phyloP scores from a whole-genome alignment of 108 stramenopile species.

The Cyclotella baltica region DNA sequence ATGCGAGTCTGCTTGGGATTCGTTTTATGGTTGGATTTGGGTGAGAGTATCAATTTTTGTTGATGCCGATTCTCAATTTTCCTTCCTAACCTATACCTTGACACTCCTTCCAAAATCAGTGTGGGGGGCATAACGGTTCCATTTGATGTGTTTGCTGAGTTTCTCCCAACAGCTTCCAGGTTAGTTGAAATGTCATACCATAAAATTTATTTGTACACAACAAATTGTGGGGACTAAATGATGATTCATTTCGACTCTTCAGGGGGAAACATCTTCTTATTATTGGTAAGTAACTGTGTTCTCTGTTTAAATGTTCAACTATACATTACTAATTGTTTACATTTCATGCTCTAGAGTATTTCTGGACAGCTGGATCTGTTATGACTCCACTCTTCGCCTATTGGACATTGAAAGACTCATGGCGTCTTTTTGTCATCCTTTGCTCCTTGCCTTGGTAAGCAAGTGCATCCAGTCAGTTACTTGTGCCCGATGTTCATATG shows the following conservation, averaged over 20 bases:
- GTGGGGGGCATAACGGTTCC: constrained; percentile 83
- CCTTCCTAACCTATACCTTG: neutral
- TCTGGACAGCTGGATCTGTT: constrained; percentile 83
- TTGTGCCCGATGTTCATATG: no score
- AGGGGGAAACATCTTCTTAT: constrained; percentile 65
- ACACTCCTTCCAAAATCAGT: neutral
- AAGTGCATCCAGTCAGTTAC: no score
- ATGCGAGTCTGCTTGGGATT: constrained; percentile 48
- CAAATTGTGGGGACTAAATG: no score
- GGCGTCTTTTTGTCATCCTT: constrained; percentile 72
- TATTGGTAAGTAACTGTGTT: constrained; percentile 47
- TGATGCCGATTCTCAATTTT: neutral
- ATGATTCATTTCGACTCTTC: no score
- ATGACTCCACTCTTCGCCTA: constrained; percentile 73
- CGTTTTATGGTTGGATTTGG: constrained; percentile 81
- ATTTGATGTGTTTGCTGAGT: constrained; percentile 86
- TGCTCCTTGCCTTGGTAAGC: constrained; percentile 68
- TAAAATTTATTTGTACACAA: no score
- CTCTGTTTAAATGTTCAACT: no score
- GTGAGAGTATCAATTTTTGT: neutral
- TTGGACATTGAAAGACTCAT: constrained; percentile 56
- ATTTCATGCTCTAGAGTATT: constrained; percentile 57
- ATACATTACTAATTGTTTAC: neutral
- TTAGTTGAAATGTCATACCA: constrained; percentile 37
- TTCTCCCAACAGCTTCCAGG: constrained; percentile 66